Evolutionary conservation across 306 rosid genomes (phyloP), one percentile per base, ranked within the genome.

Genomic region (Fagus sylvatica): DNA sequence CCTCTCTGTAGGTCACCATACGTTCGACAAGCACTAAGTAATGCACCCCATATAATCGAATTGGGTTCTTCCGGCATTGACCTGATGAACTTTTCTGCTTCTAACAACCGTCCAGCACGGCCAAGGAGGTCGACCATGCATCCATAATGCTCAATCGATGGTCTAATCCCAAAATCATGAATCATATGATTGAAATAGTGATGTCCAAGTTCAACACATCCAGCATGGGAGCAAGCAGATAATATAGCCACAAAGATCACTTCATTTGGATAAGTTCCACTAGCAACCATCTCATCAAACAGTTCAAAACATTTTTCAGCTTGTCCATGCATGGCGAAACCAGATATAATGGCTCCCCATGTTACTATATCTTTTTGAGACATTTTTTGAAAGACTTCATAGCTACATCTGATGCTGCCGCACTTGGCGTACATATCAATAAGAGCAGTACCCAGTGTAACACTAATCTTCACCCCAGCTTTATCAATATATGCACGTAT

Each of bases 71-170:
- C 80, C 0, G 82, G 80, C 84, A 84, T 80, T 13, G 76, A 65
- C 37, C 1, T n/a, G 36, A 85, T 84, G 40, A 88, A 46, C 37
- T 68, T 71, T 81, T 88, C 83, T 1, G 84, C 89, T 61, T 85
- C 88, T 5, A 57, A 72, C 55, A 85, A 40, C 66, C 62, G n/a
- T 60, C 89, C 87, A 0, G 89, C 86, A 43, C 89, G 85, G 43
- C 89, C 84, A 4, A 85, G 89, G 43, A 88, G 82, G 77, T 88
- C 88, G 7, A 85, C 88, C 89, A 88, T 83, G 80, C 89, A 85
- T 42, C 89, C 91, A 62, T 83, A 88, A 54, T 88, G 91, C 53
- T 88, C 86, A 33, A 79, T 77, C 1, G 85, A 78, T 36, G 89
- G 88, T 17, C 48, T 74, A n/a, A 85, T 74, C 69, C 86, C 71